Evolutionary conservation across 768 basidiomycete species (phyloP).

Genomic region (Rhizopogon vulgaris): DNA sequence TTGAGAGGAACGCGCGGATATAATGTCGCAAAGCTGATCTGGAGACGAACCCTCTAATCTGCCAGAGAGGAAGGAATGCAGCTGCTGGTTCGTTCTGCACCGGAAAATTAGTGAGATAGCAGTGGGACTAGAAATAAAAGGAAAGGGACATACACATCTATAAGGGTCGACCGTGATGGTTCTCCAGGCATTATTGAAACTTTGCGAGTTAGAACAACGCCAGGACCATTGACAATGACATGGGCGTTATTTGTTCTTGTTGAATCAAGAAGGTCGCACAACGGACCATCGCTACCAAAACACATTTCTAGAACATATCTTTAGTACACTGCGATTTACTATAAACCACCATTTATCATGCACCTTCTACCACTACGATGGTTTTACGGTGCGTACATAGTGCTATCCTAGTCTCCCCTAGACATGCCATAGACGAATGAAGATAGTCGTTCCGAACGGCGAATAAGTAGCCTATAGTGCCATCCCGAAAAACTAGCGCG

Average conservation of each 20-base stretch:
- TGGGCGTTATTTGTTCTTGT: slow-evolving; percentile 16
- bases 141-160: slow-evolving; percentile 49
- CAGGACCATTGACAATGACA: slow-evolving; percentile 3
- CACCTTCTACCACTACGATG: neutral
- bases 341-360: too few species aligned
- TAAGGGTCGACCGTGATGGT: slow-evolving; percentile 57
- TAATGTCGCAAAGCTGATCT: slow-evolving; percentile 54
- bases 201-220: neutral
- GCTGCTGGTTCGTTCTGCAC: slow-evolving; percentile 56
- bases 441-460: too few species aligned
- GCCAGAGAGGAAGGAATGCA: slow-evolving; percentile 55
- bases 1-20: slow-evolving; percentile 50
- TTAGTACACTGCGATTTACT: too few species aligned
- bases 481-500: too few species aligned
- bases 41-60: slow-evolving; percentile 51
- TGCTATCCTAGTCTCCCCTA: too few species aligned
- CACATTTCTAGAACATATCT: too few species aligned
- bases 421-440: too few species aligned
- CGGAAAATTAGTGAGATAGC: neutral
- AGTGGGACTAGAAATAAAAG: neutral
- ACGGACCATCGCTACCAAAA: too few species aligned
- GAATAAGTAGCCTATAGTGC: too few species aligned
- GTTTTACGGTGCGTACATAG: too few species aligned
- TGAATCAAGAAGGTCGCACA: slow-evolving; percentile 15
- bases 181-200: slow-evolving; percentile 33